Base-by-base conservation (phyloP, 2,329 filamentous ascomycete species). In the Alternaria incomplexa region DNA sequence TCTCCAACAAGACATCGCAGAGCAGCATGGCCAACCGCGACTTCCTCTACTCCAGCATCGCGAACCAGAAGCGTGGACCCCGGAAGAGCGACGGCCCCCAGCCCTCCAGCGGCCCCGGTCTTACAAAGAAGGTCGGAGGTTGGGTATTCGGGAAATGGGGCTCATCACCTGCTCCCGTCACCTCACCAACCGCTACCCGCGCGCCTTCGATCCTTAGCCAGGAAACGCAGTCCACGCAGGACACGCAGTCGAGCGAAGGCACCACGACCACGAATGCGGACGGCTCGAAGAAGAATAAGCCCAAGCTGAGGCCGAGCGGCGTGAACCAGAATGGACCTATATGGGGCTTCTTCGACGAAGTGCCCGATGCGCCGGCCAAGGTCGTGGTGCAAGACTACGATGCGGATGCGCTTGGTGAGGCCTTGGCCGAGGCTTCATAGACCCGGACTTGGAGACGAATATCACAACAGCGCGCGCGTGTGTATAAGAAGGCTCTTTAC, bases 101-200 rank as follows among this genome's bases (percentile, higher is more conserved):
- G n/a, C 56, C 56, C 25, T 50, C 73, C 23, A 73, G 71, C 28
- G 45, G 65, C 12, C 74, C 69, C 53, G 73, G 68, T 53, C 62
- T 89, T 2, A 81, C 84, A 26, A 84, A 85, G 61, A 87, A 85
- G 62, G 81, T 90, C n/a, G 88, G 88, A 5, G 88, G 88, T 5
- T 91, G 89, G 89, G 85, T 90, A 9, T 85, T 87, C 58, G 86
- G 88, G 2, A 85, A 85, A 69, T 91, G 89, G 89, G 88, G 87
- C 22, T 81, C 84, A 17, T 83, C 84, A 5, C 86, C 87, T 4
- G 72, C 80, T 11, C 78, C 82, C 63, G 61, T 65, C 1, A 59
- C 66, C 0, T 51, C 70, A 8, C 58, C 68, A 0, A 58, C 65
- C 0, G 61, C 64, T 1, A 50, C 70, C 9, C 69, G 74, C 4